Percentiles rank a stretch among this genome's conserved stretches.
Conservation (phyloP, 2,329 filamentous ascomycete genomes). For the Hypoxylon sp. region DNA sequence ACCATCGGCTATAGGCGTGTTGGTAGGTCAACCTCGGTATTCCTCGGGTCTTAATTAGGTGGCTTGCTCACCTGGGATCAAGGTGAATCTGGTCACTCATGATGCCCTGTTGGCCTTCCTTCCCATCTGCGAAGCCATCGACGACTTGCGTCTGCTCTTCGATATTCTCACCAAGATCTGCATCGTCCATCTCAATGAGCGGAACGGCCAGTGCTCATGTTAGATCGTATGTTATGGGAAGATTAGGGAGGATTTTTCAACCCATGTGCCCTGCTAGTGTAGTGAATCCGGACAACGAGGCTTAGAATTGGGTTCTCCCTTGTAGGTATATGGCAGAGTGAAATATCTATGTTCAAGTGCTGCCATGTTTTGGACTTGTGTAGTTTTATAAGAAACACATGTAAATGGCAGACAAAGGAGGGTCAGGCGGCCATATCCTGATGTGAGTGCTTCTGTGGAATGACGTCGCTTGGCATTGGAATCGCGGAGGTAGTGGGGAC, state of each 20-base stretch:
- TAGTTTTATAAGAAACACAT: not conserved
- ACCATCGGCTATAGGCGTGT: constrained; percentile 65
- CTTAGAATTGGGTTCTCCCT: not conserved
- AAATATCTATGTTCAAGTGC: not conserved
- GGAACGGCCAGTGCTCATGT: not conserved
- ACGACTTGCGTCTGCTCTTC: constrained; percentile 52
- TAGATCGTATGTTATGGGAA: not conserved
- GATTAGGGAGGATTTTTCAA: not conserved
- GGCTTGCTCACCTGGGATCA: constrained; percentile 57
- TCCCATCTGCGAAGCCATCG: constrained; percentile 43
- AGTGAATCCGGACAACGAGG: not conserved
- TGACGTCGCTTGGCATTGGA: constrained; percentile 48
- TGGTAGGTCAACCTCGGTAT: constrained; percentile 1
- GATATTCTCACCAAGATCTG: constrained; percentile 55
- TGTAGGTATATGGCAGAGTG: not conserved
- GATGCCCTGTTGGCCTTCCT: constrained; percentile 50
- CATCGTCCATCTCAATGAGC: constrained; percentile 58
- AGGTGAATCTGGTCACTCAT: constrained; percentile 59
- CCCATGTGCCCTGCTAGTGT: constrained; percentile 3
- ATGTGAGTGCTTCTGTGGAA: constrained; percentile 29
- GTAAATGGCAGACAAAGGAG: constrained; percentile 23
- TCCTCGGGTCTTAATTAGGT: not conserved
- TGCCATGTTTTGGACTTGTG: not conserved
- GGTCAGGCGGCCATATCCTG: constrained; percentile 37
- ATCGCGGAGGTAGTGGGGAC: constrained; percentile 15